Base-by-base conservation (phyloP, 208 protist species). In the Wallacemonas collosoma region DNA sequence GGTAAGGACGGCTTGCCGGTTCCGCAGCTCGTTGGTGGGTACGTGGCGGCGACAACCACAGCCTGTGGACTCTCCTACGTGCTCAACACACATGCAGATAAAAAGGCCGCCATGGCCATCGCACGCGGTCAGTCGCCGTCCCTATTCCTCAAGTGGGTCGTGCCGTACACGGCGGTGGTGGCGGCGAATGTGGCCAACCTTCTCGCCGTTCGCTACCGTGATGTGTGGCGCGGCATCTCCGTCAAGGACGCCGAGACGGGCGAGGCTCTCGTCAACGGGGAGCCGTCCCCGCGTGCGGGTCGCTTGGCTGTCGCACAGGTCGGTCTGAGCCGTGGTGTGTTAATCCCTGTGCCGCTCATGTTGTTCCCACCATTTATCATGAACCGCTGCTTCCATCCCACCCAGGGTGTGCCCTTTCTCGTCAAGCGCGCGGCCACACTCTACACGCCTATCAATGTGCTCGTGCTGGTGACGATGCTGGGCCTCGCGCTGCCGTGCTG, bases 91-190 rank as follows among this genome's bases (percentile, higher is more conserved):
- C 54, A 43, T n/a, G 69, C 67, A 1, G 60, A 40, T 50, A 72
- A 45, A 47, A 55, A 55, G 39, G 39, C 14, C 12, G 68, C 71
- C 26, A 72, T 76, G 1, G 71, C 73, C 65, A 68, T 73, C 4
- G 73, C 77, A 9, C 73, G 77, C 45, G 69, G 73, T 7, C 75
- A 69, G 17, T 72, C 58, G 44, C 56, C 39, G 44, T 62, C 40
- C 8, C 26, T 61, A 41, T 62, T 81, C 12, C 57, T 82, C 66
- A 47, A 64, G 62, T 55, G 83, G 44, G 53, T 93, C 35, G 85
- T 95, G 54, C 90, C 93, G 15, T 97, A 89, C 45, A 88, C 82
- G 9, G 93, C 89, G 36, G 93, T 97, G 9, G 89, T 89, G 11
- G 76, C 75, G 4, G 93, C 93, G 17, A 89, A 89, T 73, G 76